Evolutionary conservation across 2,329 filamentous ascomycete species (phyloP).

Genomic region (Pseudopyrenochaeta lycopersici): DNA sequence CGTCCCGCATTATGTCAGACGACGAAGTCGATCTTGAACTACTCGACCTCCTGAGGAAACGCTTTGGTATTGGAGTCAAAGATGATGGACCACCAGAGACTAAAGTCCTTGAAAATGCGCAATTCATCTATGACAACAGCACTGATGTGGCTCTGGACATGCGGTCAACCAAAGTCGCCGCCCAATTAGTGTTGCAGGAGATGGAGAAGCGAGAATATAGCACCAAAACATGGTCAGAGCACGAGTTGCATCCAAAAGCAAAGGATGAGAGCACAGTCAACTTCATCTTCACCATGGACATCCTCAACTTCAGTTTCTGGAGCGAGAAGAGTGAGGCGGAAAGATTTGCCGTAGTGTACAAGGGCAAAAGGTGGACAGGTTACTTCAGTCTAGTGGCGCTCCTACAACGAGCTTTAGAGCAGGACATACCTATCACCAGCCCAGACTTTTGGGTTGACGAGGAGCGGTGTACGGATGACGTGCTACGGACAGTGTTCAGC

Average conservation of each 20-base stretch:
- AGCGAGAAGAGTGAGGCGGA: conserved; percentile 74
- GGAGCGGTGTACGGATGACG: conserved; percentile 76
- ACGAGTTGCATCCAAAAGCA: conserved; percentile 86
- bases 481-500: conserved; percentile 80
- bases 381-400: conserved; percentile 95
- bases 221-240: conserved; percentile 83
- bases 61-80: conserved; percentile 69
- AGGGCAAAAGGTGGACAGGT: conserved; percentile 84
- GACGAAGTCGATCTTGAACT: conserved; percentile 91
- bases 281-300: conserved; percentile 97
- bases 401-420: conserved; percentile 85
- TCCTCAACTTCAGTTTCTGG: conserved; percentile 98
- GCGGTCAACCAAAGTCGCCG: conserved; percentile 81
- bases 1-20: conserved; percentile 74
- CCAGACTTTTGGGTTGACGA: conserved; percentile 86
- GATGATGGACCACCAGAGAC: conserved; percentile 73
- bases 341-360: conserved; percentile 84
- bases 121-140: conserved; percentile 89
- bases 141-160: conserved; percentile 93
- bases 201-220: conserved; percentile 89
- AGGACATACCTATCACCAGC: conserved; percentile 88
- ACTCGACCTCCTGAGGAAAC: conserved; percentile 83
- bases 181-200: conserved; percentile 76
- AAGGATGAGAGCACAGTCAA: conserved; percentile 83
- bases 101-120: conserved; percentile 80